phyloP scores from a whole-genome alignment of 495 filamentous ascomycete species.

The Aspergillus saccharolyticus region DNA sequence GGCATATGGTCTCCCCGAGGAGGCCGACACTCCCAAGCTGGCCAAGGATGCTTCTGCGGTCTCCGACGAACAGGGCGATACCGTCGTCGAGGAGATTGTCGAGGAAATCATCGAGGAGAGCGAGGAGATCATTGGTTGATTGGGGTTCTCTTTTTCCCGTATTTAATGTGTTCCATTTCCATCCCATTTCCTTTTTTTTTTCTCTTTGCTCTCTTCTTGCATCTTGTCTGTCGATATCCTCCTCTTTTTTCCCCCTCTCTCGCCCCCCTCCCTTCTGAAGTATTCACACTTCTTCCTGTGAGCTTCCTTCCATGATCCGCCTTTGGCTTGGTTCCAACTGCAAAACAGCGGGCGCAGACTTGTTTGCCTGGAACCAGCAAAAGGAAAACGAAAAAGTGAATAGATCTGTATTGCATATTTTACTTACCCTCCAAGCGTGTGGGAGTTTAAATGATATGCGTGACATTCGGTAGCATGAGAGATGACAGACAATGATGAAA shows the following conservation, averaged over 20 bases:
- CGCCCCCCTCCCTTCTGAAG: constrained; percentile 20
- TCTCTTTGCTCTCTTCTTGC: constrained; percentile 15
- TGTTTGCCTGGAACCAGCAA: constrained; percentile 7
- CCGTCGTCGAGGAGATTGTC: constrained; percentile 80
- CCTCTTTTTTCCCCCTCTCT: constrained; percentile 20
- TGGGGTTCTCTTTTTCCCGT: constrained; percentile 26
- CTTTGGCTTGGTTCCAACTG: constrained; percentile 18
- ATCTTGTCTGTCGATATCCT: constrained; percentile 13
- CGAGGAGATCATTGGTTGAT: constrained; percentile 67
- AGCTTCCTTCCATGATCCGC: constrained; percentile 16
- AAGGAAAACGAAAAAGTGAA: constrained; percentile 23
- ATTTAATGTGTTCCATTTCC: constrained; percentile 29
- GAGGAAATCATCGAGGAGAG: constrained; percentile 93
- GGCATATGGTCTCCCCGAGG: constrained; percentile 59
- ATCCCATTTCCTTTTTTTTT: constrained; percentile 29
- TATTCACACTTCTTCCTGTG: constrained; percentile 19
- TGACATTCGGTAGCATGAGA: constrained; percentile 27
- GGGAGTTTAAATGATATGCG: constrained; percentile 16
- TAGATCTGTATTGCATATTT: constrained; percentile 28
- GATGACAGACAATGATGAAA: constrained; percentile 24
- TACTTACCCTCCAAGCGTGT: constrained; percentile 6
- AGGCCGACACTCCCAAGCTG: constrained; percentile 52
- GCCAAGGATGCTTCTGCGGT: constrained; percentile 44
- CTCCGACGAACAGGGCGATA: constrained; percentile 57
- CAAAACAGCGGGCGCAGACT: neutral